Base-by-base conservation (phyloP, 768 basidiomycete species). In the Scleroderma citrinum region DNA sequence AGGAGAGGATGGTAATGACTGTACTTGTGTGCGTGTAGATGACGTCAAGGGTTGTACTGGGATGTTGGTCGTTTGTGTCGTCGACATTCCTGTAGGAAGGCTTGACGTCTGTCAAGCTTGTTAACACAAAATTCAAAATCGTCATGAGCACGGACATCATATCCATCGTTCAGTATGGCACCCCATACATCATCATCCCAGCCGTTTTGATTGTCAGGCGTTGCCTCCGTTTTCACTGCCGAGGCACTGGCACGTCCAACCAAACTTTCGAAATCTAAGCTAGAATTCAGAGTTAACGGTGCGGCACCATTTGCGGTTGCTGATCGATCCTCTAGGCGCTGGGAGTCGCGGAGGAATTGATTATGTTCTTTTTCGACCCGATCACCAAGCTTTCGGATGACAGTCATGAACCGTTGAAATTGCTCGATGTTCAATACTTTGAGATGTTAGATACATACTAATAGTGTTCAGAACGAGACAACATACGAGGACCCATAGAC, bases 311-410 rank as follows among this genome's bases (percentile, higher is more conserved):
- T 73, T 16, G 64, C 53, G 3, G 75, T 68, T 2, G 76, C 71
- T 36, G 82, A 86, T 23, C 76, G 82, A 61, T 92, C 89, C 60
- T 96, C 93, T 19, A 94, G 73, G 26, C 94, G 78, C 56, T 93
- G 92, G 2, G 92, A 87, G 63, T 98, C 96, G 34, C 91, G 83
- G 8, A 99, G 74, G 65, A 93, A 95, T 59, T 92, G 88, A 50
- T 85, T 74, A 56, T 98, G 96, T 64, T 98, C 96, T 56, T 79
- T 79, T 68, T 97, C 92, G 10, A 99, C 94, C 7, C 95, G 83
- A 23, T 88, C 82, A 16, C 89, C 82, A 3, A 85, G 73, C 65
- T 81, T 85, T 49, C 74, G 78, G 29, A 91, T 89, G 35, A 87
- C 86, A 8, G 68, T 66, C 92, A 98, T 98, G 68, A 98, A 98